Base-by-base conservation (phyloP, 371 early-diverging fungal species). In the Lichtheimia hyalospora region DNA sequence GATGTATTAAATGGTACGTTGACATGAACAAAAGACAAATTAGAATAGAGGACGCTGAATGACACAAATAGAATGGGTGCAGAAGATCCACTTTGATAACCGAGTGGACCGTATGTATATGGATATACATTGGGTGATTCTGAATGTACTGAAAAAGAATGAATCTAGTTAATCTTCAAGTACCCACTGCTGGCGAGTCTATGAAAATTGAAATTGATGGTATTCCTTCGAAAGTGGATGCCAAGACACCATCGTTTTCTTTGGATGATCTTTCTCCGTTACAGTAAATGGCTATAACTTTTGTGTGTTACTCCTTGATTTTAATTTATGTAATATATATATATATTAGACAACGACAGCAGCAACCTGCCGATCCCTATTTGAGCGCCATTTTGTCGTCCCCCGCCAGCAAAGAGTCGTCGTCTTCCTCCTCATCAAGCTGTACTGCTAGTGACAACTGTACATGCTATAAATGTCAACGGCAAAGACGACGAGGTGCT, bases 391-490 rank as follows among this genome's bases (percentile, higher is more conserved):
- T 69, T 52, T 54, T 69, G 14, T 61, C 69, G 7, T 43, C 62
- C 12, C 44, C 62, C 21, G 16, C 63, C 4, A 41, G 57, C 27
- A 52, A 51, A 18, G 10, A 34, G 34, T n/a, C 64, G 2, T 14
- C n/a, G n/a, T n/a, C n/a, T n/a, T n/a, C n/a, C n/a, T n/a, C 57
- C 0, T 44, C 39, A 25, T 34, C 61, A 14, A 18, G 40, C 14
- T 60, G 60, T 20, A 60, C 21, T 10, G 53, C 43, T 8, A 24
- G 16, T 5, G 27, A 52, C 4, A 54, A 66, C 13, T 81, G 81
- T 64, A 34, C 56, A 16, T 81, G 81, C 48, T 81, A 77, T 49
- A 75, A 70, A 50, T 81, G 81, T 28, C 68, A 73, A 63, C 66
- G 77, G 49, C 81, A 75, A 46, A 66, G 73, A 62, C 68, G 81